These are phyloP conservation scores for Fusarium albosuccineum DNA, from an alignment of 2,329 filamentous ascomycete genomes.

Conservation along the genomic window DNA sequence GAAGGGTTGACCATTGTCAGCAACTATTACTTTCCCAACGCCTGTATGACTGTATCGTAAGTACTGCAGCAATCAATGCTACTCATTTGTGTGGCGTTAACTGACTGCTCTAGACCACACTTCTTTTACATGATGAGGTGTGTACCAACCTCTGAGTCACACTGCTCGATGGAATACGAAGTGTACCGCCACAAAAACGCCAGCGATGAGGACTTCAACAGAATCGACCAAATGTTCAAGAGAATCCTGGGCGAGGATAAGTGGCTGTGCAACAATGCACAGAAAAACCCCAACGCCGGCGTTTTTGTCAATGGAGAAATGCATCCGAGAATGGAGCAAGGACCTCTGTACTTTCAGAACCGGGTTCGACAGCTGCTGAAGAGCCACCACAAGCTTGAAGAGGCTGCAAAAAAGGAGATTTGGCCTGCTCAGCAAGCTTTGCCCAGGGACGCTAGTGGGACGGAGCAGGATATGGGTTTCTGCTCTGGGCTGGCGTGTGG, in stretches of 20 bases:
- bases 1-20: slow-evolving; percentile 29
- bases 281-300: slow-evolving; percentile 20
- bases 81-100: fast-evolving
- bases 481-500: background rate
- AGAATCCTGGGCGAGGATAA: slow-evolving; percentile 15
- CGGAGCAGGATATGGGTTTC: background rate
- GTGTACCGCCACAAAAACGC: slow-evolving; percentile 20
- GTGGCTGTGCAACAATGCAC: slow-evolving; percentile 1
- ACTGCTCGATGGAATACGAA: slow-evolving; percentile 20
- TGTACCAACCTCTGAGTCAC: background rate
- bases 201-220: background rate
- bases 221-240: slow-evolving; percentile 19
- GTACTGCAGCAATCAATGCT: background rate
- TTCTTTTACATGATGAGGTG: slow-evolving; percentile 30
- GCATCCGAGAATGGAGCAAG: slow-evolving; percentile 18
- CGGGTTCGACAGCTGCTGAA: background rate
- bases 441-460: background rate
- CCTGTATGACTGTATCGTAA: slow-evolving; percentile 35
- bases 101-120: background rate
- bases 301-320: slow-evolving; percentile 22
- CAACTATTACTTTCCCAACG: slow-evolving; percentile 36
- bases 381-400: background rate
- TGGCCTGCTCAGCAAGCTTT: background rate
- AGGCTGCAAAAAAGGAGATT: background rate
- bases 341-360: background rate